Conservation (phyloP, 2,329 filamentous ascomycete genomes). For the Xylaria sp. region DNA sequence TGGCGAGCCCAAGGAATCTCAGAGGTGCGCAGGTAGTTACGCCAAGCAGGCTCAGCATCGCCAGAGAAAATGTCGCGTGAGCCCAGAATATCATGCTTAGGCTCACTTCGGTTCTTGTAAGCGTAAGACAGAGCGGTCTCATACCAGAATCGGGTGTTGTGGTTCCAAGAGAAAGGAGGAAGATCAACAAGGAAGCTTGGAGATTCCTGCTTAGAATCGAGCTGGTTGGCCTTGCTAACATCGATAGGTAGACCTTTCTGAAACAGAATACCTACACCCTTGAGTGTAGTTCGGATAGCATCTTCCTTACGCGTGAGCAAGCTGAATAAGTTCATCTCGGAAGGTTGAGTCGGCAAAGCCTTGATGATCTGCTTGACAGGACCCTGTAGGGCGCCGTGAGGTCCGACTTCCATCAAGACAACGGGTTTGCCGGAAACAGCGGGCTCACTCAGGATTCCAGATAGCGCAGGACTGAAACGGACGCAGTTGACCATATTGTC, state of each 20-base stretch:
- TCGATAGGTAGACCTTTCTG: conserved; percentile 42
- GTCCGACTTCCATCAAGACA: conserved; percentile 44
- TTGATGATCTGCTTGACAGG: conserved; percentile 44
- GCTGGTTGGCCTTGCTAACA: conserved; percentile 42
- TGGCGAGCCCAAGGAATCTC: conserved; percentile 54
- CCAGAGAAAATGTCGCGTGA: conserved; percentile 39
- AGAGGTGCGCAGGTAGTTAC: conserved; percentile 43
- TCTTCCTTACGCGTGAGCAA: conserved; percentile 41
- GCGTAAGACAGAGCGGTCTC: conserved; percentile 44
- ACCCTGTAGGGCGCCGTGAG: conserved; percentile 45
- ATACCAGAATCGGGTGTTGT: conserved; percentile 48
- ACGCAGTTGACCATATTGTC: conserved; percentile 45
- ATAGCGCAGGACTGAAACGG: conserved; percentile 44
- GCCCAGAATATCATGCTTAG: conserved; percentile 49
- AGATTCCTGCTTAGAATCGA: conserved; percentile 37
- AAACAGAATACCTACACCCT: conserved; percentile 37
- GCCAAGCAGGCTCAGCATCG: conserved; percentile 43
- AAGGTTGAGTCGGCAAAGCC: conserved; percentile 35
- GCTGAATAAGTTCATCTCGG: conserved; percentile 36
- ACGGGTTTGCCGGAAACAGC: conserved; percentile 31
- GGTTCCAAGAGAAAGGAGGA: conserved; percentile 54
- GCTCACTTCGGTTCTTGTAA: conserved; percentile 42
- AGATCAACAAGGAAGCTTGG: conserved; percentile 45
- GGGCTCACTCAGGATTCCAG: conserved; percentile 27
- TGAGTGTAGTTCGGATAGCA: conserved; percentile 38